Evolutionary conservation across 306 rosid species (phyloP), one percentile per base, ranked within the genome.

Genomic region (Purshia tridentata): DNA sequence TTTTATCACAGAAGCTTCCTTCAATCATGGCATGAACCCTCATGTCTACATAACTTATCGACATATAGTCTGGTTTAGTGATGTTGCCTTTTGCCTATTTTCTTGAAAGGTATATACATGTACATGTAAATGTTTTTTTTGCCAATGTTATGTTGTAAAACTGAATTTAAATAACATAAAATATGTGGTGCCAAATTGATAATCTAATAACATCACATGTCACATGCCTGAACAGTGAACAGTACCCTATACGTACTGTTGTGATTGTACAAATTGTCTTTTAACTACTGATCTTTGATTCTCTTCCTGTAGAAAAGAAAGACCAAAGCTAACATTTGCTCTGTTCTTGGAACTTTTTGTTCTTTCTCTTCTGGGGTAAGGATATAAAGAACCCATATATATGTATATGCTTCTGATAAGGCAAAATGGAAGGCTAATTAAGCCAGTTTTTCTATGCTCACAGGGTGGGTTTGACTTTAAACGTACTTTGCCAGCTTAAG

Each of bases 1-100:
- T 78, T 84, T 89, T 16, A 78, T 88, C 63, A 76, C 86, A 6
- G 87, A 93, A 74, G 88, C 96, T 72, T 91, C 97, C 29, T 85
- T 93, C 88, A 88, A 91, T 47, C 97, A 81, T 84, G 98, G 97
- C 6, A 82, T 93, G 97, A 93, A 89, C 67, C 97, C 97, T 81
- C 84, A 82, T 47, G 91, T 91, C 47, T 83, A 85, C 57, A 71
- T 91, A 29, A 91, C 97, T 23, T 93, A 93, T 54, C 81, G 97
- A 1, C 92, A 91, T 46, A n/a, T 85, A 16, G 0, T 83, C 89
- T 15, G 82, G 81, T 3, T 15, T 89, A 8, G 73, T 69, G 9
- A 81, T 85, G 79, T 70, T 88, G 53, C 97, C 98, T 48, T 85
- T 93, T 65, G 96, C 94, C 42, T 93, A 89, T 74, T 81, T 88